Evolutionary conservation across 441 rosid genomes (phyloP).

Genomic region (Aleurites moluccanus): DNA sequence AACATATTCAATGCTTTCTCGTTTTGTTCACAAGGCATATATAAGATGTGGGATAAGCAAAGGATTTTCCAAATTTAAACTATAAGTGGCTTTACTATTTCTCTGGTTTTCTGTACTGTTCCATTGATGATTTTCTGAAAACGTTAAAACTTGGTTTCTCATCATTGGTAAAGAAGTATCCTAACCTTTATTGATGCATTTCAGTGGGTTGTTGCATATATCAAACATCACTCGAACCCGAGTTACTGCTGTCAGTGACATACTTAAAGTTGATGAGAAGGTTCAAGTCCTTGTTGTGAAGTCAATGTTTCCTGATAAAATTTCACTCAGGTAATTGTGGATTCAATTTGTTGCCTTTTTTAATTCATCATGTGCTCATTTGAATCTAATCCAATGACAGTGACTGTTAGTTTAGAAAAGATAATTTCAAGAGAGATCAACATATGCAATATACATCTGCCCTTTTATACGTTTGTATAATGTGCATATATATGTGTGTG

Average conservation of each 20-base stretch:
- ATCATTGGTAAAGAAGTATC: conserved; percentile 3
- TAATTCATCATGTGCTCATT: conserved; percentile 5
- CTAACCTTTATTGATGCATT: conserved; percentile 15
- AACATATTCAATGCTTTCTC: not conserved
- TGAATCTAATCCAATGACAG: not conserved
- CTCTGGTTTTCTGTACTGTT: not conserved
- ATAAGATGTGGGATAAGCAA: not conserved
- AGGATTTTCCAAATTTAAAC: not conserved
- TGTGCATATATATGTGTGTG: too few relatives aligned
- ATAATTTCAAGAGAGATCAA: not conserved
- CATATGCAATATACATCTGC: not conserved
- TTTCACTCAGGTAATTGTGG: conserved; percentile 68
- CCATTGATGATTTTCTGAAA: not conserved
- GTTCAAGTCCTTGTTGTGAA: conserved; percentile 77
- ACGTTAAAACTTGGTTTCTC: not conserved
- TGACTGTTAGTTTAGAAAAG: not conserved
- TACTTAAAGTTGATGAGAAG: conserved; percentile 67
- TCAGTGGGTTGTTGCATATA: conserved; percentile 87
- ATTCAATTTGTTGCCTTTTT: not conserved
- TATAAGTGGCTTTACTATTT: not conserved
- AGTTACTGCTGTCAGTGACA: conserved; percentile 55
- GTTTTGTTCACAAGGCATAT: not conserved
- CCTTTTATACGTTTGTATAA: not conserved
- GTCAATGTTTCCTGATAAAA: conserved; percentile 75
- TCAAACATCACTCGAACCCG: conserved; percentile 62